phyloP scores from a whole-genome alignment of 192 early-diverging fungal species.

The Rhizophagus prolifer region DNA sequence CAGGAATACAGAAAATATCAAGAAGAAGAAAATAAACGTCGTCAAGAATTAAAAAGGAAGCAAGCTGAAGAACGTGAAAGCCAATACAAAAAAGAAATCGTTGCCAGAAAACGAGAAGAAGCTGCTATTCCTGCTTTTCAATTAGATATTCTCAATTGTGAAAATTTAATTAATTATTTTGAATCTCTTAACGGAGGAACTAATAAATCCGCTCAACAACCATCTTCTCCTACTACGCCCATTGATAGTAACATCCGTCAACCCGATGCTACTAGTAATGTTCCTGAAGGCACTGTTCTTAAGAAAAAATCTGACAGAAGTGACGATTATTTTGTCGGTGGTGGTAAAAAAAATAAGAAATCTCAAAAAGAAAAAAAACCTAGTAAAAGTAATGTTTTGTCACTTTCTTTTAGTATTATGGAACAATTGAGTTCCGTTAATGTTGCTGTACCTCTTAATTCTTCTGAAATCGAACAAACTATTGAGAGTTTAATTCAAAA shows the following conservation, averaged over 20 bases:
- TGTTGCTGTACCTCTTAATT: slow-evolving; percentile 75
- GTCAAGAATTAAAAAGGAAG: slow-evolving; percentile 66
- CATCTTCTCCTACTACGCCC: slow-evolving; percentile 38
- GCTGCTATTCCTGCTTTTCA: slow-evolving; percentile 87
- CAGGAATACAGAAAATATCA: slow-evolving; percentile 75
- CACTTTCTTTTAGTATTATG: slow-evolving; percentile 74
- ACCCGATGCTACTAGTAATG: slow-evolving; percentile 55
- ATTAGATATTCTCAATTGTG: slow-evolving; percentile 82
- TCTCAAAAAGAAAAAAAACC: slow-evolving; percentile 46
- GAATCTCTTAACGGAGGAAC: slow-evolving; percentile 43
- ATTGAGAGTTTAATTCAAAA: slow-evolving; percentile 72
- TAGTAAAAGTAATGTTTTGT: slow-evolving; percentile 43
- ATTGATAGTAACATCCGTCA: slow-evolving; percentile 51
- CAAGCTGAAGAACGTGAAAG: slow-evolving; percentile 64
- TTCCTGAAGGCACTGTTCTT: slow-evolving; percentile 78
- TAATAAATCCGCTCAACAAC: slow-evolving; percentile 35
- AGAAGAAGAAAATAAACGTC: slow-evolving; percentile 56
- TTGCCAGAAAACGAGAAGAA: slow-evolving; percentile 77
- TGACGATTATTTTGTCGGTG: slow-evolving; percentile 78
- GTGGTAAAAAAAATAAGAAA: slow-evolving; percentile 62
- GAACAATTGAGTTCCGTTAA: slow-evolving; percentile 79
- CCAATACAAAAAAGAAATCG: slow-evolving; percentile 66
- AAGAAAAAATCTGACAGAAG: slow-evolving; percentile 72
- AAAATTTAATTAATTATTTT: slow-evolving; percentile 77
- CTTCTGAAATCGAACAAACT: slow-evolving; percentile 64